Base-by-base conservation (phyloP, 257 asterid genomes). In the Cinchona pubescens region DNA sequence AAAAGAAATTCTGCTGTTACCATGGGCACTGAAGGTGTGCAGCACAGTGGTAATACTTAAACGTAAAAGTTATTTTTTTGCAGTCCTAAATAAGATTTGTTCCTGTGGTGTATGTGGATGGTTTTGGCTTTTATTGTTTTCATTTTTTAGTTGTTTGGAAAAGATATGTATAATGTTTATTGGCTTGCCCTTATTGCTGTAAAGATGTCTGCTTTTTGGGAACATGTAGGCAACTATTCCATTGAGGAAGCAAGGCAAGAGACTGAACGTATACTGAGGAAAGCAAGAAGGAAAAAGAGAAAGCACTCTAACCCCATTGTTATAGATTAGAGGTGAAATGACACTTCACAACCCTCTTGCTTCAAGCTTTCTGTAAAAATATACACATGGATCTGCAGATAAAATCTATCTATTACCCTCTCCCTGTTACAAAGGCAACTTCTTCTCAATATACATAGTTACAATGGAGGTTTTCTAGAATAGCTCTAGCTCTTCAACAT, bases 211-310 rank as follows among this genome's bases (percentile, higher is more conserved):
- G 68, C 74, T 74, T 75, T 53, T 76, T 72, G 75, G 58, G 37
- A 72, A 80, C 88, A 78, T 49, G 53, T 73, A 67, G 89, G 82
- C 56, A 80, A 71, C 32, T 76, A 61, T 74, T 79, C 87, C 40
- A 61, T 73, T 73, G 91, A 86, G 86, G 88, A 87, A 78, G 92
- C 79, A 42, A 70, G 80, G 83, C 83, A 85, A 75, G 93, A 87
- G 80, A 87, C 88, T 67, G 91, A 90, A 51, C 83, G 90, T 37
- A 89, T 92, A 79, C 87, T 92, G 68, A 86, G 91, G 86, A 94
- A 90, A 83, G 97, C 97, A 74, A 86, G 96, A 87, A 86, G 88
- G 81, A 86, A 89, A 82, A 94, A 90, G 92, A 89, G 99, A 87
- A 92, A 90, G 79, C 78, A 75, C 69, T 45, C 82, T 77, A 86